Evolutionary conservation across 2,329 filamentous ascomycete genomes (phyloP).

Genomic region (Cercospora sojina): DNA sequence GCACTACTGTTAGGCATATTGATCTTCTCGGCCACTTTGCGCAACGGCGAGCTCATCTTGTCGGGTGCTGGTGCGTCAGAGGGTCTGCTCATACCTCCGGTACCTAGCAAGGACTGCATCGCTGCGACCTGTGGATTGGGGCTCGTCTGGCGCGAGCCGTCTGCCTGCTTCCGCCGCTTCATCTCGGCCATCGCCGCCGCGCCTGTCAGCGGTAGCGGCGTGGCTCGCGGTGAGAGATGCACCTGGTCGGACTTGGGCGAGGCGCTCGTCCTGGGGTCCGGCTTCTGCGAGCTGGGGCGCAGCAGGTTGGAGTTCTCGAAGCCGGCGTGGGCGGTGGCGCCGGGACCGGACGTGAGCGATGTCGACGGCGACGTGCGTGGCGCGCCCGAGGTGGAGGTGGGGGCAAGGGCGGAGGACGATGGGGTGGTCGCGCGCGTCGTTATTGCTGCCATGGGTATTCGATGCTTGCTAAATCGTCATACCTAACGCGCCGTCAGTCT

Average conservation of each 20-base stretch:
- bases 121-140: constrained; percentile 50
- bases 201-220: constrained; percentile 43
- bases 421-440: constrained; percentile 47
- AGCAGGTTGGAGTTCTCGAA: constrained; percentile 30
- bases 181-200: constrained; percentile 51
- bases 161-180: constrained; percentile 44
- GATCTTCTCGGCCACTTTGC: constrained; percentile 50
- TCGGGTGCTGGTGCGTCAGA: constrained; percentile 46
- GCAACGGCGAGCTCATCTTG: constrained; percentile 51
- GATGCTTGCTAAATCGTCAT: constrained; percentile 9
- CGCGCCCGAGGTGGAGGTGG: constrained; percentile 41
- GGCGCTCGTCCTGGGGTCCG: constrained; percentile 25
- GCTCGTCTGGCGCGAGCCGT: constrained; percentile 44
- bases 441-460: constrained; percentile 42
- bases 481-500: constrained; percentile 7
- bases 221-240: constrained; percentile 40
- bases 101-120: constrained; percentile 47
- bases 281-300: constrained; percentile 29
- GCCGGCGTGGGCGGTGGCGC: constrained; percentile 26
- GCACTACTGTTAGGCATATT: constrained; percentile 47
- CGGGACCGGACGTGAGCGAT: constrained; percentile 21
- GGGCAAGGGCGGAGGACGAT: constrained; percentile 18
- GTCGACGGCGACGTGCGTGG: constrained; percentile 44
- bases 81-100: constrained; percentile 45
- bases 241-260: constrained; percentile 46